These are phyloP conservation scores for Piloderma croceum DNA, from an alignment of 768 basidiomycete species.

Conservation along the genomic window DNA sequence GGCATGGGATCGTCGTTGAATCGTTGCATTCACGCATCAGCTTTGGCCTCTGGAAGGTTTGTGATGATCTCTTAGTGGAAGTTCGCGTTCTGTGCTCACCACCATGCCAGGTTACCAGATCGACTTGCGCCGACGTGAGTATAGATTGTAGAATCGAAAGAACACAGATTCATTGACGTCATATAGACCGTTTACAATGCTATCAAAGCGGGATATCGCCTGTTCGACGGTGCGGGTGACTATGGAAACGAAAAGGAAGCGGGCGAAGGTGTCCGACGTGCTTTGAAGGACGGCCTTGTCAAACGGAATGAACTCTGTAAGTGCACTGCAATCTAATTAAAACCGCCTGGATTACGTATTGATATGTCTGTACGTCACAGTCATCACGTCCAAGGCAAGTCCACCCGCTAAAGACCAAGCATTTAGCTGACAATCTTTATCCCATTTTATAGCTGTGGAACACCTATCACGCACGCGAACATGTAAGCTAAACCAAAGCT, in stretches of 20 bases:
- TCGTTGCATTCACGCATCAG: constrained; percentile 28
- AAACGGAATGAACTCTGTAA: constrained; percentile 84
- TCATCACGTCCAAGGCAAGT: constrained; percentile 77
- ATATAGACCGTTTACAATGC: constrained; percentile 73
- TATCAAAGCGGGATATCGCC: constrained; percentile 81
- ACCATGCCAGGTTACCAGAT: constrained; percentile 48
- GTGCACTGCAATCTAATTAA: too few relatives aligned
- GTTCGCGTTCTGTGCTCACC: not conserved
- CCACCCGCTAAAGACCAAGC: not conserved
- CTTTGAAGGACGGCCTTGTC: constrained; percentile 76
- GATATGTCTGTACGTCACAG: constrained; percentile 28
- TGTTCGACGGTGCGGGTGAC: constrained; percentile 81
- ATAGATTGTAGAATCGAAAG: not conserved
- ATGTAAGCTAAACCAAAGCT: constrained; percentile 38
- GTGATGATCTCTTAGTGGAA: constrained; percentile 4
- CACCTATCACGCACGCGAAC: constrained; percentile 77
- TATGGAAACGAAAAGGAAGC: constrained; percentile 90
- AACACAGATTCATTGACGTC: not conserved
- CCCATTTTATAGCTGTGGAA: constrained; percentile 64
- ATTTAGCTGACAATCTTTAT: not conserved
- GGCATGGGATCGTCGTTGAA: constrained; percentile 1
- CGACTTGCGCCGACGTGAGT: constrained; percentile 55
- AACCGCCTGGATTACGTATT: not conserved
- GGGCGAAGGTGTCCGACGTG: constrained; percentile 70
- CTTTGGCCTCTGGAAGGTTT: constrained; percentile 68